Percentiles rank a stretch among this genome's conserved stretches.
Evolutionary conservation across 768 basidiomycete species (phyloP).

Genomic region (Scleroderma bovista): DNA sequence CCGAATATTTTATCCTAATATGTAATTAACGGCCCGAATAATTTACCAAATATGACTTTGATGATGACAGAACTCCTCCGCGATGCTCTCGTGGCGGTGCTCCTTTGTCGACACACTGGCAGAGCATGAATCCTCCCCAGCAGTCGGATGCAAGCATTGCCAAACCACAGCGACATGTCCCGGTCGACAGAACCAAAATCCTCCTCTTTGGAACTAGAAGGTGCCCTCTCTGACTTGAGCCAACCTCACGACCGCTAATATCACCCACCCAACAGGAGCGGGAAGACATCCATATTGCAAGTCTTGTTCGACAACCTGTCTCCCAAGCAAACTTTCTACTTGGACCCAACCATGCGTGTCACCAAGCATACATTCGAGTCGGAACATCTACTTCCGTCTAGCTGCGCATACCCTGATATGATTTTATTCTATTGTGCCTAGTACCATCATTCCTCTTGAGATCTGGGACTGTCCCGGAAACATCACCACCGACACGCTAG

Average conservation of each 20-base stretch:
- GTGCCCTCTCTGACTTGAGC: conserved; percentile 25
- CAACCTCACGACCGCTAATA: conserved; percentile 1
- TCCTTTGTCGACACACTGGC: not conserved
- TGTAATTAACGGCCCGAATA: not conserved
- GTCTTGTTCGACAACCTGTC: conserved; percentile 85
- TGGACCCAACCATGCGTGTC: conserved; percentile 80
- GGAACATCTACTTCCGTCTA: conserved; percentile 25
- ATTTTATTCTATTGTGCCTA: conserved; percentile 35
- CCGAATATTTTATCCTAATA: not conserved
- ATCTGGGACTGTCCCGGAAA: conserved; percentile 95
- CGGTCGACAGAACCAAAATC: conserved; percentile 51
- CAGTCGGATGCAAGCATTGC: conserved; percentile 8
- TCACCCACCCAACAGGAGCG: conserved; percentile 53
- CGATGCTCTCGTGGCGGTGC: not conserved
- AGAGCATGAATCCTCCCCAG: conserved; percentile 4
- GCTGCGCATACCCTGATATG: too few species aligned
- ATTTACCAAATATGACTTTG: not conserved
- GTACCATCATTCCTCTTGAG: conserved; percentile 88
- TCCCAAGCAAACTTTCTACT: conserved; percentile 82
- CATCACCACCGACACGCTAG: conserved; percentile 73
- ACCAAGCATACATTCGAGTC: conserved; percentile 78
- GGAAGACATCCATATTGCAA: conserved; percentile 88
- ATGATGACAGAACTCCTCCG: not conserved
- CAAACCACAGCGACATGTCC: conserved; percentile 11
- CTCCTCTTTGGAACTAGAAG: conserved; percentile 69